Percentiles rank a stretch among this genome's conserved stretches.
Conservation (phyloP, 1,139 yeast species). For the Suhomyces panamericanus region DNA sequence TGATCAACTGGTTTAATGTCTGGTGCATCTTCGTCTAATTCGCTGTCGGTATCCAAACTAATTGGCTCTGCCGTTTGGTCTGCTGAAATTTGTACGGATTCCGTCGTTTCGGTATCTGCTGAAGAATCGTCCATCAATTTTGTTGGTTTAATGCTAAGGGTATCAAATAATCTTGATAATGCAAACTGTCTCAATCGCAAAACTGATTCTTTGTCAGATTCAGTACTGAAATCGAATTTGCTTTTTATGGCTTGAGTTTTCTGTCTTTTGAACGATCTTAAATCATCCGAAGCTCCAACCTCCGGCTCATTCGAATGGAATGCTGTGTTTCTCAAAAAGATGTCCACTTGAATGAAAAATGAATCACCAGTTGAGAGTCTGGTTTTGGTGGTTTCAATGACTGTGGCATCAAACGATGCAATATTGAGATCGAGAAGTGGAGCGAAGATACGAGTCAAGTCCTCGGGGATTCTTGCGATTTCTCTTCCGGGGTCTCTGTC, state of each 20-base stretch:
- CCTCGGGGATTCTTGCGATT: conserved; percentile 77
- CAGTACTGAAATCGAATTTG: conserved; percentile 35
- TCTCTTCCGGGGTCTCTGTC: conserved; percentile 45
- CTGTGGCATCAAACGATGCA: conserved; percentile 56
- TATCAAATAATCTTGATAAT: conserved; percentile 55
- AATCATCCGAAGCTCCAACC: conserved; percentile 9
- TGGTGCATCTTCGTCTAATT: conserved; percentile 17
- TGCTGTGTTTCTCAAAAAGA: conserved; percentile 54
- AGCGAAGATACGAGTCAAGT: conserved; percentile 63
- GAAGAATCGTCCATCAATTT: conserved; percentile 8
- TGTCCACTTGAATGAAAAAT: conserved; percentile 62
- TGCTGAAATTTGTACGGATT: background rate
- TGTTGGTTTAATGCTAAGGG: conserved; percentile 28
- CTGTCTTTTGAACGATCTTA: conserved; percentile 11
- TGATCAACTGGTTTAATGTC: conserved; percentile 37
- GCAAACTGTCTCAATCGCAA: conserved; percentile 59
- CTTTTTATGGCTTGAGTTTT: conserved; percentile 17
- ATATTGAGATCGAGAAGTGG: conserved; percentile 63
- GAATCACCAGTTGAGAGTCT: conserved; percentile 73
- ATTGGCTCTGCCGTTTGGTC: conserved; percentile 10
- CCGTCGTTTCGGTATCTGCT: conserved; percentile 1
- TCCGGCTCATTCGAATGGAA: conserved; percentile 30
- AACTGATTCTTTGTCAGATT: conserved; percentile 55
- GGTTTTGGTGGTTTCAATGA: conserved; percentile 57
- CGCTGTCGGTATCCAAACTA: conserved; percentile 13